phyloP scores from a whole-genome alignment of 495 filamentous ascomycete species.

The Penicillium salamii region DNA sequence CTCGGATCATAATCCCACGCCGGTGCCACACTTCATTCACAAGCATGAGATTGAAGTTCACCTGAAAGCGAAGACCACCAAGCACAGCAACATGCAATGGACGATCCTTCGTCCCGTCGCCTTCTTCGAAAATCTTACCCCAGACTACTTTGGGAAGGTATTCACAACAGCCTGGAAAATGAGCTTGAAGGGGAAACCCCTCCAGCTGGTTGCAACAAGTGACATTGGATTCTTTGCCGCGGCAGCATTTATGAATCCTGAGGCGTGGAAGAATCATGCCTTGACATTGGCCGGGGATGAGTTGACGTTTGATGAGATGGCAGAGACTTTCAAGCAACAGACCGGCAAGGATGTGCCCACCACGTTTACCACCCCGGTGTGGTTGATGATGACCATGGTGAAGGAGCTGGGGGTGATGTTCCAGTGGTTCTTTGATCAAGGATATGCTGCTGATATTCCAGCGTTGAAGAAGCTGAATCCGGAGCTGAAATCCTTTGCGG shows the following conservation, averaged over 20 bases:
- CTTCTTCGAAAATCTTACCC: conserved; percentile 65
- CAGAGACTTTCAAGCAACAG: conserved; percentile 46
- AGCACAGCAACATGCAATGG: conserved; percentile 49
- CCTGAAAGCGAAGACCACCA: conserved; percentile 43
- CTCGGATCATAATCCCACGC: conserved; percentile 54
- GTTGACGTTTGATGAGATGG: conserved; percentile 49
- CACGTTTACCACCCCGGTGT: conserved; percentile 43
- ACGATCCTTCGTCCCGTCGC: conserved; percentile 61
- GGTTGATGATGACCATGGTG: conserved; percentile 40
- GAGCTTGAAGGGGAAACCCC: conserved; percentile 43
- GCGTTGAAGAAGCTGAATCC: conserved; percentile 50
- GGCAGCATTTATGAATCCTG: conserved; percentile 53
- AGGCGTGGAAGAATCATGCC: conserved; percentile 41
- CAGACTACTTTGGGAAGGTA: conserved; percentile 56
- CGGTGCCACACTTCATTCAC: conserved; percentile 58
- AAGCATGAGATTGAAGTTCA: conserved; percentile 67
- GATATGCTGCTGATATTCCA: conserved; percentile 58
- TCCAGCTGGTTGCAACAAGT: conserved; percentile 55
- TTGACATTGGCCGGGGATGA: conserved; percentile 60
- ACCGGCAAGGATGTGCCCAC: conserved; percentile 49
- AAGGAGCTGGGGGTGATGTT: conserved; percentile 61
- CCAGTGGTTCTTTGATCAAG: conserved; percentile 58
- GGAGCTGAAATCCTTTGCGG: conserved; percentile 54
- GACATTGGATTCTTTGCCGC: conserved; percentile 68
- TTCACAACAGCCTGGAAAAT: conserved; percentile 53